A percentile compares a stretch with the other conserved stretches of the same genome.
Evolutionary conservation across 768 basidiomycete genomes (phyloP).

Genomic region (Zangia roseola): DNA sequence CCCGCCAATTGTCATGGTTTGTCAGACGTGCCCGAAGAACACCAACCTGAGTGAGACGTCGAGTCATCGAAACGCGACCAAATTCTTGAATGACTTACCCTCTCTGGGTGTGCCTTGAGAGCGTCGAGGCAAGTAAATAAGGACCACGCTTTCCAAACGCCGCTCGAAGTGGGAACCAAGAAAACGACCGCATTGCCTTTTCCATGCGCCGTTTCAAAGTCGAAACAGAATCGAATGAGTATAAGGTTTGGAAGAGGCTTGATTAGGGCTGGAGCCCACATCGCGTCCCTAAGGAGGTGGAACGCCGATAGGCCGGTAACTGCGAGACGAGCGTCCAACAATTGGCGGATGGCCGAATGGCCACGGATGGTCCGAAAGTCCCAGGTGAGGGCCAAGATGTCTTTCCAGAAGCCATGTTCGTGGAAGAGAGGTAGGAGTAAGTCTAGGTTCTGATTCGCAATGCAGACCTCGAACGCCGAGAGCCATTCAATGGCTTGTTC

Average conservation of each 20-base stretch:
- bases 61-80: neutral
- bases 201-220: slow-evolving; percentile 50
- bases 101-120: slow-evolving; percentile 52
- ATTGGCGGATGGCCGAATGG: slow-evolving; percentile 31
- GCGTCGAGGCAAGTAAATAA: slow-evolving; percentile 59
- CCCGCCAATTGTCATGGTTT: slow-evolving; percentile 52
- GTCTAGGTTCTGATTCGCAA: slow-evolving; percentile 1
- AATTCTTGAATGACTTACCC: slow-evolving; percentile 21
- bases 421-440: slow-evolving; percentile 17
- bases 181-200: slow-evolving; percentile 51
- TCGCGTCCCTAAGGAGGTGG: slow-evolving; percentile 17
- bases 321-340: slow-evolving; percentile 38
- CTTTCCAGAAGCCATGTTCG: slow-evolving; percentile 44
- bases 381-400: slow-evolving; percentile 52
- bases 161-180: slow-evolving; percentile 40
- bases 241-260: slow-evolving; percentile 49
- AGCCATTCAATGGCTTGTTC: slow-evolving; percentile 21
- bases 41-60: slow-evolving; percentile 27
- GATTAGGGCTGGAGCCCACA: slow-evolving; percentile 31
- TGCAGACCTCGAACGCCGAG: slow-evolving; percentile 9
- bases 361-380: slow-evolving; percentile 51
- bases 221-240: slow-evolving; percentile 58
- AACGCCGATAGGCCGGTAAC: slow-evolving; percentile 15
- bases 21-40: slow-evolving; percentile 38
- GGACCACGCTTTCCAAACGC: slow-evolving; percentile 57